Evolutionary conservation across 106 monocot genomes (phyloP).

Genomic region (Allium sativum): DNA sequence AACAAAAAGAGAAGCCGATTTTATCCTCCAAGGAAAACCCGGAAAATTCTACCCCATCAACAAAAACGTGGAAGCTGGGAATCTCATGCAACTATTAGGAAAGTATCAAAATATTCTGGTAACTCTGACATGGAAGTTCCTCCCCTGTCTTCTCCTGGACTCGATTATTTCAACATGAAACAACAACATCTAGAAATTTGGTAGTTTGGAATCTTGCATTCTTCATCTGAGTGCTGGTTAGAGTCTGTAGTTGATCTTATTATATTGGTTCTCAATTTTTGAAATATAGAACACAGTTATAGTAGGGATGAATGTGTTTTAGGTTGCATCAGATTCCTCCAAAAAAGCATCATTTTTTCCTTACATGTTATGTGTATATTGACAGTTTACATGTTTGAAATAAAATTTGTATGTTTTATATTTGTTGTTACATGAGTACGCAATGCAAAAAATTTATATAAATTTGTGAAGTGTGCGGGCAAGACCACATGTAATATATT

Average conservation of each 20-base stretch:
- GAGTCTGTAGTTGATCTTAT: neutral
- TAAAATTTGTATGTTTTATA: too few species aligned
- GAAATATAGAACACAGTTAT: too few species aligned
- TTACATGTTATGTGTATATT: too few species aligned
- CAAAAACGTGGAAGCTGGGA: neutral
- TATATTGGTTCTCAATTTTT: too few species aligned
- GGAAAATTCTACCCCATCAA: neutral
- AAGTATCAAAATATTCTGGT: neutral
- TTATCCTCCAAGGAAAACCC: slow-evolving; percentile 1
- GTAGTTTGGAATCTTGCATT: neutral
- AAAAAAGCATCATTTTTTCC: too few species aligned
- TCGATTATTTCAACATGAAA: neutral
- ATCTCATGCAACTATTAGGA: slow-evolving; percentile 6
- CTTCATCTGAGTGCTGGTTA: slow-evolving; percentile 1
- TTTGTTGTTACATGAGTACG: too few species aligned
- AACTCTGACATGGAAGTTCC: slow-evolving; percentile 5
- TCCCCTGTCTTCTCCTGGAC: slow-evolving; percentile 3
- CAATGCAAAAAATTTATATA: too few species aligned
- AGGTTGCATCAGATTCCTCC: too few species aligned
- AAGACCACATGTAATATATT: too few species aligned
- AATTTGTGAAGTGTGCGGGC: too few species aligned
- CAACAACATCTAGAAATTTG: neutral
- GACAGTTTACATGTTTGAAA: too few species aligned
- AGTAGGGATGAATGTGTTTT: too few species aligned
- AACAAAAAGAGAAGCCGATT: slow-evolving; percentile 9